Evolutionary conservation across 2,329 filamentous ascomycete species (phyloP).

Genomic region (Cytospora schulzeri): DNA sequence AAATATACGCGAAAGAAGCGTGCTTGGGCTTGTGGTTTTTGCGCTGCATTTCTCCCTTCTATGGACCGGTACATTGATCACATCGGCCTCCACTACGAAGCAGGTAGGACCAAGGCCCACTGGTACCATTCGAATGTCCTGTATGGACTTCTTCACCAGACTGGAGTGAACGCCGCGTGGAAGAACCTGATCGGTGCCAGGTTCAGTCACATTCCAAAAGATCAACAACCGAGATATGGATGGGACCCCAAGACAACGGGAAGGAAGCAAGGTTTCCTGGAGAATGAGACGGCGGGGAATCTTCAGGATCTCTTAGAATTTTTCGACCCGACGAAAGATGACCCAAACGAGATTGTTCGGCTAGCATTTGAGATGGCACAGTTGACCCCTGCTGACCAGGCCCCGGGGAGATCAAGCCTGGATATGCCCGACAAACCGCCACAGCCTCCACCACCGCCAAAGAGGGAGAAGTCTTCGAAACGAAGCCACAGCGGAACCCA

Average conservation of each 20-base stretch:
- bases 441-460: conserved; percentile 23
- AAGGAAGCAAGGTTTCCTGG: conserved; percentile 58
- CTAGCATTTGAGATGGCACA: conserved; percentile 61
- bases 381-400: conserved; percentile 23
- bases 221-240: conserved; percentile 58
- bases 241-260: conserved; percentile 62
- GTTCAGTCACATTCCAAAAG: conserved; percentile 46
- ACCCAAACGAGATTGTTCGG: conserved; percentile 58
- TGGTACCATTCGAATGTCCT: conserved; percentile 72
- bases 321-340: conserved; percentile 59
- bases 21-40: conserved; percentile 71
- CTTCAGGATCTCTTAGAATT: conserved; percentile 67
- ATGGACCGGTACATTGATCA: conserved; percentile 70
- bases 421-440: conserved; percentile 24
- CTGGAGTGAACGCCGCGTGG: conserved; percentile 63
- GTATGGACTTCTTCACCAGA: conserved; percentile 68
- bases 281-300: conserved; percentile 64
- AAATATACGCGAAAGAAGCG: conserved; percentile 61
- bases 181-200: conserved; percentile 54
- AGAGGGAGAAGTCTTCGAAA: conserved; percentile 25
- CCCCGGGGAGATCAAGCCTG: conserved; percentile 13
- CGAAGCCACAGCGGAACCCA: conserved; percentile 19
- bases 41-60: conserved; percentile 62
- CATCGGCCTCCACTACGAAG: conserved; percentile 68
- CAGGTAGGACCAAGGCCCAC: conserved; percentile 62